A percentile compares a stretch with the other conserved stretches of the same genome.
phyloP scores from a whole-genome alignment of 495 filamentous ascomycete genomes.

The Chaetomium tenue region DNA sequence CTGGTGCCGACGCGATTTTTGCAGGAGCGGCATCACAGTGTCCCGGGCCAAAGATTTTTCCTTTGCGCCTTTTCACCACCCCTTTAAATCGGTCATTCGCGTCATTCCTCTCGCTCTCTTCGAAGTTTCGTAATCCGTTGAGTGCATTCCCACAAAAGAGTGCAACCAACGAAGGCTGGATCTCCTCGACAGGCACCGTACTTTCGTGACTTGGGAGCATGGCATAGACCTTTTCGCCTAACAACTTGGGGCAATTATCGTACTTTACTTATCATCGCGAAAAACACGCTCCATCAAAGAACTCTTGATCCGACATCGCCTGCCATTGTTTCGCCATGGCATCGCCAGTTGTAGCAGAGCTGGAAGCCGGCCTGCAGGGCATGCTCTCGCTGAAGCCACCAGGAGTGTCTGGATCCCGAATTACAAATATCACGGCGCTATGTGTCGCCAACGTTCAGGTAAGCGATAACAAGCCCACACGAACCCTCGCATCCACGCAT shows the following conservation, averaged over 20 bases:
- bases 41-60: neutral
- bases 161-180: conserved; percentile 19
- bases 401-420: conserved; percentile 88
- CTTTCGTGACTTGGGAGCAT: conserved; percentile 32
- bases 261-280: conserved; percentile 20
- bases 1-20: neutral
- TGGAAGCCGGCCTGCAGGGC: conserved; percentile 85
- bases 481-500: neutral
- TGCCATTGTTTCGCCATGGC: conserved; percentile 51
- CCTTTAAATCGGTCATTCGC: conserved; percentile 10
- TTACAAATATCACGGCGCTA: conserved; percentile 75
- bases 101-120: conserved; percentile 16
- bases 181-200: conserved; percentile 21
- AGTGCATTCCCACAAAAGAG: conserved; percentile 17
- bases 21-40: neutral
- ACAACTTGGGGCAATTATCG: conserved; percentile 18
- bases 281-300: conserved; percentile 1
- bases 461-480: conserved; percentile 39
- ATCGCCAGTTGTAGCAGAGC: conserved; percentile 78
- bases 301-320: conserved; percentile 14
- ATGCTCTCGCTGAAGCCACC: conserved; percentile 90
- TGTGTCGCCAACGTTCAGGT: conserved; percentile 94
- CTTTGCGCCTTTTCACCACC: neutral
- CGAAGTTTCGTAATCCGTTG: conserved; percentile 31
- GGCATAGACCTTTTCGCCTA: conserved; percentile 27